A percentile compares a stretch with the other conserved stretches of the same genome.
phyloP scores from a whole-genome alignment of 2,329 filamentous ascomycete genomes.

The Dothistroma septosporum region DNA sequence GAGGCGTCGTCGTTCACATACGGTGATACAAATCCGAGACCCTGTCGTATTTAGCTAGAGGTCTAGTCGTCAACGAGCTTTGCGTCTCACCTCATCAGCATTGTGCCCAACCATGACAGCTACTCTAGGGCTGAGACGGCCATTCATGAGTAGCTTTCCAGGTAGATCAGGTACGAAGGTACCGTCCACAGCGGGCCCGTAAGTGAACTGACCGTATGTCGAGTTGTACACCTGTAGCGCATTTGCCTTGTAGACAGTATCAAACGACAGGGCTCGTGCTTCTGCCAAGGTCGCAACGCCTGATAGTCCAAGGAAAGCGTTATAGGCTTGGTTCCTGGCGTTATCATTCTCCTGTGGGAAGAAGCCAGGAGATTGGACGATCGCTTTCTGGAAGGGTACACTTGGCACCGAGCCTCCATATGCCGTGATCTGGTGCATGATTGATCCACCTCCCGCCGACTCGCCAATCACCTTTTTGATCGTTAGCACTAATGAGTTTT shows the following conservation, averaged over 20 bases:
- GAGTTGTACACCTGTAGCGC: slow-evolving; percentile 38
- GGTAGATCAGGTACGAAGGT: slow-evolving; percentile 47
- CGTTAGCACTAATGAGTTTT: neutral
- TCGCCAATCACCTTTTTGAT: slow-evolving; percentile 42
- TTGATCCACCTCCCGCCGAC: slow-evolving; percentile 51
- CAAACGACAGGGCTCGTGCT: slow-evolving; percentile 41
- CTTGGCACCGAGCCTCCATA: slow-evolving; percentile 41
- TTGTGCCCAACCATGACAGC: slow-evolving; percentile 46
- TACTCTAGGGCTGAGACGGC: slow-evolving; percentile 43
- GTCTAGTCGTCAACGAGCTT: too few species aligned
- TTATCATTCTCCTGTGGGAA: slow-evolving; percentile 34
- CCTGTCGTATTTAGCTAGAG: slow-evolving; percentile 17
- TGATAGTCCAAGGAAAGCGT: slow-evolving; percentile 39
- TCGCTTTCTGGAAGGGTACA: slow-evolving; percentile 44
- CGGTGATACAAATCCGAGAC: slow-evolving; percentile 42
- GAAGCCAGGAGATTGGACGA: slow-evolving; percentile 47
- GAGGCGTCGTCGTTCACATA: slow-evolving; percentile 34
- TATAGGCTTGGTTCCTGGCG: slow-evolving; percentile 39
- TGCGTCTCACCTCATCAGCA: slow-evolving; percentile 34
- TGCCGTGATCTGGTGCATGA: slow-evolving; percentile 54
- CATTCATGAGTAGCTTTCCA: slow-evolving; percentile 42
- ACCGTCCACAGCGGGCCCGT: slow-evolving; percentile 46
- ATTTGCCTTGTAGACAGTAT: slow-evolving; percentile 43
- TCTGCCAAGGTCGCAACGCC: slow-evolving; percentile 45
- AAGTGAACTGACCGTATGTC: slow-evolving; percentile 44